These are phyloP conservation scores for Coemansia guatemalensis DNA, from an alignment of 192 early-diverging fungal genomes.

Conservation along the genomic window DNA sequence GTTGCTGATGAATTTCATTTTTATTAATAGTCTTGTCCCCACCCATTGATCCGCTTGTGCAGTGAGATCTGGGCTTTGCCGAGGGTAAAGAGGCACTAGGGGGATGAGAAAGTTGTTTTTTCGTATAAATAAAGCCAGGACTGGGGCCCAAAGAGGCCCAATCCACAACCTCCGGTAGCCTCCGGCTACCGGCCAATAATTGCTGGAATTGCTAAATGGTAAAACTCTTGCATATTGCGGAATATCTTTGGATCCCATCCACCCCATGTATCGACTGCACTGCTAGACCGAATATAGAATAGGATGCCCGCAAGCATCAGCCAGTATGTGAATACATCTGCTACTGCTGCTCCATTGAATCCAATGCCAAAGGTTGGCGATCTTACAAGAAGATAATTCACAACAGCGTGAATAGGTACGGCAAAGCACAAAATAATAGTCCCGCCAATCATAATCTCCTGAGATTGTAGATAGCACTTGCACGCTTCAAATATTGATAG, in stretches of 20 bases:
- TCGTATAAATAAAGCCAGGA: too few species aligned
- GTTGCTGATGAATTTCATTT: too few species aligned
- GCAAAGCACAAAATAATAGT: constrained; percentile 70
- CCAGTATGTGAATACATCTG: constrained; percentile 70
- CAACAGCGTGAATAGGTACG: constrained; percentile 68
- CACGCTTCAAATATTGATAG: constrained; percentile 78
- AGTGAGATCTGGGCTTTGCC: too few species aligned
- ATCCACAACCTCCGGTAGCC: too few species aligned
- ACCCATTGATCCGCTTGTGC: too few species aligned
- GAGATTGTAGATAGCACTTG: constrained; percentile 80
- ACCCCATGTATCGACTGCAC: constrained; percentile 74
- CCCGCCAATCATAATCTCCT: constrained; percentile 82
- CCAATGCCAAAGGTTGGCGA: constrained; percentile 66
- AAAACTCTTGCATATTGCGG: constrained; percentile 58
- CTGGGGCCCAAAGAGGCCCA: too few species aligned
- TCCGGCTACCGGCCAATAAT: too few species aligned
- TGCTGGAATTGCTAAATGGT: constrained; percentile 74
- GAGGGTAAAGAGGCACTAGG: too few species aligned
- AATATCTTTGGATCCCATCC: constrained; percentile 75
- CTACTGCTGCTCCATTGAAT: constrained; percentile 80
- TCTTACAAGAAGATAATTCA: constrained; percentile 81
- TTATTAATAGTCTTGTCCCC: too few species aligned
- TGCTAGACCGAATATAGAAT: constrained; percentile 59
- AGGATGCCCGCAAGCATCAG: constrained; percentile 65
- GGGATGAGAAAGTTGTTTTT: too few species aligned